These are phyloP conservation scores for Diaporthe amygdali DNA, from an alignment of 2,329 filamentous ascomycete genomes.

Conservation along the genomic window DNA sequence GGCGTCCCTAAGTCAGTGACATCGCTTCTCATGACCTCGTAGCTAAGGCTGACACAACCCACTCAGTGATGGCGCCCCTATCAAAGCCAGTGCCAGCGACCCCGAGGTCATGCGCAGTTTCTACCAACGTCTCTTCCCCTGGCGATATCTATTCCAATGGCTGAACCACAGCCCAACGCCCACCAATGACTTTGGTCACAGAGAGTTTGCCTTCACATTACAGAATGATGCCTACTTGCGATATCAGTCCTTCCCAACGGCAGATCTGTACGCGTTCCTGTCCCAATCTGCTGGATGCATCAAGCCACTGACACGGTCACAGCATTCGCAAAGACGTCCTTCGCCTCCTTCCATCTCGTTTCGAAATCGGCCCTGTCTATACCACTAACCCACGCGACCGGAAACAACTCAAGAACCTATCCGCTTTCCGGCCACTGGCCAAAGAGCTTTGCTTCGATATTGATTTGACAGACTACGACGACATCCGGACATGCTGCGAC, in stretches of 20 bases:
- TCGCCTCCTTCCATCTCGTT: constrained; percentile 85
- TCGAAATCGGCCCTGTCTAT: constrained; percentile 99
- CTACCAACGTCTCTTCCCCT: constrained; percentile 95
- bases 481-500: constrained; percentile 92
- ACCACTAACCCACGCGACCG: constrained; percentile 91
- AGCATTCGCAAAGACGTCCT: constrained; percentile 92
- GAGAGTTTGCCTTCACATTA: constrained; percentile 96
- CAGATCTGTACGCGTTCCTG: constrained; percentile 51
- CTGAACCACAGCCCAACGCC: constrained; percentile 91
- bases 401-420: constrained; percentile 81
- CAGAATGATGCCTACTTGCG: constrained; percentile 90
- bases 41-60: constrained; percentile 30
- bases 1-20: constrained; percentile 28
- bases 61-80: constrained; percentile 39
- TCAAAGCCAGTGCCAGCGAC: constrained; percentile 63
- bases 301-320: constrained; percentile 14
- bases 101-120: constrained; percentile 89
- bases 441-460: constrained; percentile 99
- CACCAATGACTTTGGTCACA: constrained; percentile 85
- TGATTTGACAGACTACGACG: constrained; percentile 98
- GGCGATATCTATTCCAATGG: constrained; percentile 95
- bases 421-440: constrained; percentile 82
- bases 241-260: constrained; percentile 74
- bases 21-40: neutral
- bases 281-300: neutral